Conservation (phyloP, 495 filamentous ascomycete genomes). For the Cercophora newfieldiana region DNA sequence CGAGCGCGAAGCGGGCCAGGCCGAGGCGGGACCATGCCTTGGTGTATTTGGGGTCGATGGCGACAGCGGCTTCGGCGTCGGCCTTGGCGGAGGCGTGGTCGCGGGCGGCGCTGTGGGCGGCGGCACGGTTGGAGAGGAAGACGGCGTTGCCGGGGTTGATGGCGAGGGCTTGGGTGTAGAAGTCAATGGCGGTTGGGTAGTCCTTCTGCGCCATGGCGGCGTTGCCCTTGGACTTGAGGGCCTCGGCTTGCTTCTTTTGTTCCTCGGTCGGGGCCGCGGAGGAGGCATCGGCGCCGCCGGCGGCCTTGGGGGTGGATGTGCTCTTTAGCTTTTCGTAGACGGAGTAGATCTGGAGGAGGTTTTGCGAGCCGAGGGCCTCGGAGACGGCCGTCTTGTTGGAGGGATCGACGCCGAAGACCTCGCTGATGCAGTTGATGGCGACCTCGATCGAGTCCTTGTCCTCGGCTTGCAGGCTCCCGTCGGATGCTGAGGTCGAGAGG, state of each 20-base stretch:
- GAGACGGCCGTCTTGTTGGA: conserved; percentile 68
- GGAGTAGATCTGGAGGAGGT: conserved; percentile 83
- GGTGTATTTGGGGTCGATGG: conserved; percentile 86
- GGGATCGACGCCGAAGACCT: conserved; percentile 92
- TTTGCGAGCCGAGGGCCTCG: conserved; percentile 79
- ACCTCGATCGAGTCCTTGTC: conserved; percentile 91
- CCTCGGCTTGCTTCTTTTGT: conserved; percentile 75
- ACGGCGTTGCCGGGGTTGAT: conserved; percentile 86
- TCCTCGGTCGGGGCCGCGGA: conserved; percentile 45
- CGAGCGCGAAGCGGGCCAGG: conserved; percentile 84
- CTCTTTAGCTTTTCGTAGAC: conserved; percentile 92
- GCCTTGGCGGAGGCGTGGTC: conserved; percentile 77
- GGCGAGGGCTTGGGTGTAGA: conserved; percentile 80
- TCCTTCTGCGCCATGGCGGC: conserved; percentile 91
- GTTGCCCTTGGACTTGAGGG: conserved; percentile 88
- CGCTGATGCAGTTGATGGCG: conserved; percentile 87
- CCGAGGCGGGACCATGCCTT: conserved; percentile 95
- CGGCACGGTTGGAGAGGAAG: conserved; percentile 96
- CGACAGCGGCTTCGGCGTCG: conserved; percentile 86
- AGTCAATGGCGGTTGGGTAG: conserved; percentile 73
- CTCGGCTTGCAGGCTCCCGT: conserved; percentile 82
- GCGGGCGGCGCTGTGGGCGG: conserved; percentile 77
- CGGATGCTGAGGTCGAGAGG: conserved; percentile 77
- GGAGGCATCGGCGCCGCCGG: conserved; percentile 28
- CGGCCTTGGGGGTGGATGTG: conserved; percentile 24